These are phyloP conservation scores for Trametes hirsuta DNA, from an alignment of 1,284 basidiomycete genomes.

Conservation along the genomic window DNA sequence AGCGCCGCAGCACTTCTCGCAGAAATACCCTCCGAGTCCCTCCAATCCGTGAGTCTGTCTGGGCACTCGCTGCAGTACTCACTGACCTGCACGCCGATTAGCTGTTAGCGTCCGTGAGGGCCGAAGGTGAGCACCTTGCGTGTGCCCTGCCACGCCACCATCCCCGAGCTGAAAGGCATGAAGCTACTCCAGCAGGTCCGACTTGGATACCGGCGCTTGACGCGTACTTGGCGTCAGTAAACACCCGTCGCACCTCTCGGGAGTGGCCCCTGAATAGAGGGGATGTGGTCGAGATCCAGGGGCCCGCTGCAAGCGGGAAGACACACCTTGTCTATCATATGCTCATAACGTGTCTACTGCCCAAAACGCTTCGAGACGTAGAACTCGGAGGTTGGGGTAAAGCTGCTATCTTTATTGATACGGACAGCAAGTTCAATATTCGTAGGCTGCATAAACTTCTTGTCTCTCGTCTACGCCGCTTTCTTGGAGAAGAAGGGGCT, in stretches of 20 bases:
- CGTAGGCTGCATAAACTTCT: conserved; percentile 57
- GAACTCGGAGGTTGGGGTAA: conserved; percentile 60
- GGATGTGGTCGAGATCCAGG: conserved; percentile 77
- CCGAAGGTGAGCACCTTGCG: conserved; percentile 30
- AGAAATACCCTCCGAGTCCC: conserved; percentile 43
- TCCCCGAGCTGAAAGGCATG: neutral
- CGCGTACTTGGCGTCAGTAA: conserved; percentile 29
- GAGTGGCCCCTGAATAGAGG: conserved; percentile 46
- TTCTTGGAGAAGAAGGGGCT: neutral
- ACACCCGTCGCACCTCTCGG: conserved; percentile 18
- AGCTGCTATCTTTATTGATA: conserved; percentile 69
- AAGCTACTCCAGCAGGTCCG: conserved; percentile 31
- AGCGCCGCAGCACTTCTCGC: conserved; percentile 26
- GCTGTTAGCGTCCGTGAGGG: conserved; percentile 41
- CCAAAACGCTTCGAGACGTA: conserved; percentile 36
- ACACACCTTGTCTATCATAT: conserved; percentile 72
- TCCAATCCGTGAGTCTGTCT: conserved; percentile 44
- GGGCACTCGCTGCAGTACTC: neutral
- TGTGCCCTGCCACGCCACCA: neutral
- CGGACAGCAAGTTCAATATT: conserved; percentile 64
- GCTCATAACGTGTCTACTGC: conserved; percentile 63
- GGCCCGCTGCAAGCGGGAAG: conserved; percentile 73
- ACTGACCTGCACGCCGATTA: conserved; percentile 24
- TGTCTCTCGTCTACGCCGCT: conserved; percentile 37
- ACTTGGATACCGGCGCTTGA: conserved; percentile 40